Conservation (phyloP, 129 eudicot species). For the Helichrysum umbraculigerum region DNA sequence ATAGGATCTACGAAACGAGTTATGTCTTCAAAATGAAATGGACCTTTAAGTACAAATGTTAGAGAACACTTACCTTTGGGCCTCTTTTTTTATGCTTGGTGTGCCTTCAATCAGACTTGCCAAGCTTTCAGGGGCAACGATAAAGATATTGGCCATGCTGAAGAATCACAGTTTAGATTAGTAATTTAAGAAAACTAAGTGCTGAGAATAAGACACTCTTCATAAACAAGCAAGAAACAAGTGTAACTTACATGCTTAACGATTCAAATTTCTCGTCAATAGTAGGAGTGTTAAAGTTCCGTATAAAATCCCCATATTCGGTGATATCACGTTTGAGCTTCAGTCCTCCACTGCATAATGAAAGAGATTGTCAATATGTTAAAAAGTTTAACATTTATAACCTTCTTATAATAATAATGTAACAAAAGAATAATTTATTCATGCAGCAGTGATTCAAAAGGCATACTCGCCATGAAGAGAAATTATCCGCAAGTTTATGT, state of each 20-base stretch:
- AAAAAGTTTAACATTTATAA: too few relatives aligned
- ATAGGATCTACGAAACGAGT: not conserved
- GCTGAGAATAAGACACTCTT: not conserved
- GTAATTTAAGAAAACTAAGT: slow-evolving; percentile 7
- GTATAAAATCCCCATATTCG: slow-evolving; percentile 86
- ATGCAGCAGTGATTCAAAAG: not conserved
- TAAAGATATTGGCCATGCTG: slow-evolving; percentile 87
- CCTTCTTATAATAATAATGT: too few relatives aligned
- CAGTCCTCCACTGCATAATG: slow-evolving; percentile 67
- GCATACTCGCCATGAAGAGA: not conserved
- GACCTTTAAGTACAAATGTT: too few relatives aligned
- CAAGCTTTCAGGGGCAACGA: slow-evolving; percentile 89
- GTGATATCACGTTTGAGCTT: slow-evolving; percentile 94
- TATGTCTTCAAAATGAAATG: not conserved
- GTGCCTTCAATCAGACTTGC: slow-evolving; percentile 80
- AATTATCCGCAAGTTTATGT: slow-evolving; percentile 7
- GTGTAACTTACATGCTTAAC: slow-evolving; percentile 75
- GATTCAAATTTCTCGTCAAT: slow-evolving; percentile 87
- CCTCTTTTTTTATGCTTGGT: slow-evolving; percentile 73
- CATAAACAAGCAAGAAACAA: slow-evolving; percentile 7
- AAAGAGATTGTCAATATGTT: not conserved
- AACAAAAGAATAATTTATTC: not conserved
- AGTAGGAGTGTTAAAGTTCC: slow-evolving; percentile 82
- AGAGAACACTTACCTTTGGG: slow-evolving; percentile 54
- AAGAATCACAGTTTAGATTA: slow-evolving; percentile 13